A percentile compares a stretch with the other conserved stretches of the same genome.
These are phyloP conservation scores for Helicostylum pulchrum DNA, from an alignment of 192 early-diverging fungal genomes.

Conservation along the genomic window DNA sequence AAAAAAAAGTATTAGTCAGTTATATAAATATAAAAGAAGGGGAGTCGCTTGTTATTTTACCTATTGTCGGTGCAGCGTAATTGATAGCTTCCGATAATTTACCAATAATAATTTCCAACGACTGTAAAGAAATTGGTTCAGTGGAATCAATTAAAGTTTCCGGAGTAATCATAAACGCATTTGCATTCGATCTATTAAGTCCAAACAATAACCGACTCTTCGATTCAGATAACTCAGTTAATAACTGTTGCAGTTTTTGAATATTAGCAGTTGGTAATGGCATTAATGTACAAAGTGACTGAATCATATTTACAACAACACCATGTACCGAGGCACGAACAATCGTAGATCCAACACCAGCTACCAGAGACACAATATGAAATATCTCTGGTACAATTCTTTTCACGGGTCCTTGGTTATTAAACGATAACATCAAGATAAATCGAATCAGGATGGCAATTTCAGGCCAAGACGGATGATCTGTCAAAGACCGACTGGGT, in stretches of 20 bases:
- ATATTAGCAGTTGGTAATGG: conserved; percentile 49
- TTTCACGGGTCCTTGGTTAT: conserved; percentile 56
- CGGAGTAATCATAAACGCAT: conserved; percentile 62
- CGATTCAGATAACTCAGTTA: conserved; percentile 77
- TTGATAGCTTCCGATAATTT: conserved; percentile 61
- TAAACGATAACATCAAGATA: conserved; percentile 85
- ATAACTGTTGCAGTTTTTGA: conserved; percentile 52
- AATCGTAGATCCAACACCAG: conserved; percentile 78
- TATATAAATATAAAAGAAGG: background rate
- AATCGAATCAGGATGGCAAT: conserved; percentile 88
- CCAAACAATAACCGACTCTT: conserved; percentile 78
- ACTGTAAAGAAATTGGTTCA: conserved; percentile 45
- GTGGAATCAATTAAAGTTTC: conserved; percentile 46
- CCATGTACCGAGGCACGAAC: conserved; percentile 89
- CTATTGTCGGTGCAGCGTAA: conserved; percentile 56
- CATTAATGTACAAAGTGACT: conserved; percentile 67
- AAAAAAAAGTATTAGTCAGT: background rate
- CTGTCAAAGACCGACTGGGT: conserved; percentile 63
- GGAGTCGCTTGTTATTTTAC: conserved; percentile 30
- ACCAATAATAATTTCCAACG: conserved; percentile 54
- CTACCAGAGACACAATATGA: conserved; percentile 78
- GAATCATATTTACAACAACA: conserved; percentile 86
- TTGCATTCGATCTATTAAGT: conserved; percentile 58
- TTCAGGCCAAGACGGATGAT: conserved; percentile 84
- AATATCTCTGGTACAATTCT: conserved; percentile 83